Conservation (phyloP, 768 basidiomycete genomes). For the Pisolithus albus region DNA sequence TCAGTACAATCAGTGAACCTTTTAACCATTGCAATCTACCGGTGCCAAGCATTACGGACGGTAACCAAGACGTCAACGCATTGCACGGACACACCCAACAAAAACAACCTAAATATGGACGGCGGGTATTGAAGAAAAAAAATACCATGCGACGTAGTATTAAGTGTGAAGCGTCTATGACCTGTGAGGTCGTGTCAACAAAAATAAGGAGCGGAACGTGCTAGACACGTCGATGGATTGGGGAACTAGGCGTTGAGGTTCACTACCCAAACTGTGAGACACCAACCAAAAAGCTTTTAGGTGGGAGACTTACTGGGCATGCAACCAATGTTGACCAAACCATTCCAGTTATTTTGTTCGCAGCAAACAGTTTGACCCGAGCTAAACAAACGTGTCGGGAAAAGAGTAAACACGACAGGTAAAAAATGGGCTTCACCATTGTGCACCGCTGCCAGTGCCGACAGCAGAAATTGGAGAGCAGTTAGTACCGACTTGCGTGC, state of each 20-base stretch:
- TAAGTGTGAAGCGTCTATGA: slow-evolving; percentile 4
- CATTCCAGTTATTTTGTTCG: slow-evolving; percentile 24
- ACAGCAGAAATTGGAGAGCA: slow-evolving; percentile 29
- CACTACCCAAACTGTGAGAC: slow-evolving; percentile 4
- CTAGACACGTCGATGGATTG: neutral
- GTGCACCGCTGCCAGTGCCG: slow-evolving; percentile 11
- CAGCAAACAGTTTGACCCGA: slow-evolving; percentile 35
- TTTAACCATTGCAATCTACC: neutral
- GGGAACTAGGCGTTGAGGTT: slow-evolving; percentile 6
- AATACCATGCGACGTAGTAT: slow-evolving; percentile 7
- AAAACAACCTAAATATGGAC: neutral
- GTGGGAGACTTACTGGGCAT: slow-evolving; percentile 25
- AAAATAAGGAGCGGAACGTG: slow-evolving; percentile 15
- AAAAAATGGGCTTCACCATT: slow-evolving; percentile 11
- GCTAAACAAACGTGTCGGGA: slow-evolving; percentile 18
- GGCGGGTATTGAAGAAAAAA: neutral
- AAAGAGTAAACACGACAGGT: too few species aligned
- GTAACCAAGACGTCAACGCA: neutral
- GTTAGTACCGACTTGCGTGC: slow-evolving; percentile 16
- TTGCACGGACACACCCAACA: neutral
- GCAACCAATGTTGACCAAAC: slow-evolving; percentile 36
- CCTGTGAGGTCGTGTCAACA: neutral
- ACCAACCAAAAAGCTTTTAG: neutral
- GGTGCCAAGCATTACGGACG: neutral
- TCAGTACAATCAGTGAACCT: neutral